A percentile compares a stretch with the other conserved stretches of the same genome.
Conservation (phyloP, 2,329 filamentous ascomycete species). For the Nectriaceae sp. region DNA sequence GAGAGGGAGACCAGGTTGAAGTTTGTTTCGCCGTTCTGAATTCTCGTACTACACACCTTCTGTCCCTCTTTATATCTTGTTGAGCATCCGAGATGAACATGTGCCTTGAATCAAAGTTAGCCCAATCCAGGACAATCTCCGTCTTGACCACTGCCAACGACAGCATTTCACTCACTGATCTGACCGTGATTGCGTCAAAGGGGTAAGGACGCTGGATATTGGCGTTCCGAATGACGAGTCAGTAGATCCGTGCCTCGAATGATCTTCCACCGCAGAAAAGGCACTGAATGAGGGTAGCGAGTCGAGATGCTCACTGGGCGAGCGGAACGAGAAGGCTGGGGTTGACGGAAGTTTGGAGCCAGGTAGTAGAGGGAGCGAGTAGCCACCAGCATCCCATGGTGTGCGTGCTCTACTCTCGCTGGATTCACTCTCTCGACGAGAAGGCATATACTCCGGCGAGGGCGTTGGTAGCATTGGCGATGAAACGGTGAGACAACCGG, state of each 20-base stretch:
- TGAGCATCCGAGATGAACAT: conserved; percentile 23
- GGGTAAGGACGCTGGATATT: conserved; percentile 12
- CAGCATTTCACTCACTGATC: conserved; percentile 23
- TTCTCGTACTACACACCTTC: conserved; percentile 17
- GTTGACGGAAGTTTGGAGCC: conserved; percentile 37
- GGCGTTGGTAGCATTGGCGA: conserved; percentile 34
- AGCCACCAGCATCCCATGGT: conserved; percentile 55
- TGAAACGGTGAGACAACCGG: conserved; percentile 8
- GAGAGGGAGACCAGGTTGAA: background rate
- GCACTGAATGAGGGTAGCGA: conserved; percentile 20
- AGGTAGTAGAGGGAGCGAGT: conserved; percentile 45
- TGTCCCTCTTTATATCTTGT: conserved; percentile 20
- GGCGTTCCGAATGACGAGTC: conserved; percentile 27
- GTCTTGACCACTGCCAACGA: background rate
- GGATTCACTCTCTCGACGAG: conserved; percentile 21
- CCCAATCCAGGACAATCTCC: background rate
- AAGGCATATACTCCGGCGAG: conserved; percentile 33
- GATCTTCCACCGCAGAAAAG: conserved; percentile 16
- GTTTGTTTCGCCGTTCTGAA: no score
- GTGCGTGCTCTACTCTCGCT: conserved; percentile 36
- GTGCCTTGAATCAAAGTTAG: conserved; percentile 18
- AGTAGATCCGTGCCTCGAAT: conserved; percentile 34
- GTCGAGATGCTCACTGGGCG: conserved; percentile 25
- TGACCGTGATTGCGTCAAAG: conserved; percentile 24
- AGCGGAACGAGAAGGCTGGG: conserved; percentile 21